Evolutionary conservation across 75 land plant genomes (phyloP).

Genomic region (Sequoia sempervirens): DNA sequence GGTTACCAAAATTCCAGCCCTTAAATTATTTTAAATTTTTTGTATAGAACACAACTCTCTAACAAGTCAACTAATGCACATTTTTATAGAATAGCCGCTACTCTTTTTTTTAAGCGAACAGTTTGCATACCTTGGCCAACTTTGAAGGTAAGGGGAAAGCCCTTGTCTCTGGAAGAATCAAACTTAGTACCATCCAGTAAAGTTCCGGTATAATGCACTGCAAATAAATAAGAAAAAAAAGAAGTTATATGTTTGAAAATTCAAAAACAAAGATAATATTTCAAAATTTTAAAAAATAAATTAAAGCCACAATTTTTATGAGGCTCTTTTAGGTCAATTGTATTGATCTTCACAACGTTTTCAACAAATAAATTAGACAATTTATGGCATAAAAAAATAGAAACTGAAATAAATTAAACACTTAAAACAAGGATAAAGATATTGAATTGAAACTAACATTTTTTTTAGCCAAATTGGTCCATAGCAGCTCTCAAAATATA

Average conservation of each 20-base stretch:
- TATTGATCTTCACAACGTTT: neutral
- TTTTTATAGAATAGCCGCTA: neutral
- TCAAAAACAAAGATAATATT: neutral
- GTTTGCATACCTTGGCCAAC: conserved; percentile 53
- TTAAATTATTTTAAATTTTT: neutral
- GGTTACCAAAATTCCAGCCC: neutral
- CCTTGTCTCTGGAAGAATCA: conserved; percentile 60
- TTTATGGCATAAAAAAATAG: neutral
- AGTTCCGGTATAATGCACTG: conserved; percentile 77
- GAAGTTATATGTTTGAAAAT: neutral
- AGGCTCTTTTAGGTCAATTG: neutral
- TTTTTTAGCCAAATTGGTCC: neutral
- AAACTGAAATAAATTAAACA: neutral
- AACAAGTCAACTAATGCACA: neutral
- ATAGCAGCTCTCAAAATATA: neutral
- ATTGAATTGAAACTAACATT: no score
- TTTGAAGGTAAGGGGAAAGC: conserved; percentile 56
- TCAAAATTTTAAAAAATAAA: neutral
- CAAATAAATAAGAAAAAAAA: conserved; percentile 3
- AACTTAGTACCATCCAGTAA: conserved; percentile 74
- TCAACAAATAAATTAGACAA: neutral
- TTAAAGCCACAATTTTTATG: neutral
- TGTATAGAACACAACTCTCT: neutral
- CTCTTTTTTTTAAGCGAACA: no score
- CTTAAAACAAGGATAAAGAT: neutral